Percentiles rank a stretch among this genome's conserved stretches.
phyloP scores from a whole-genome alignment of 805 yeast genomes.

The Peterozyma xylosa region DNA sequence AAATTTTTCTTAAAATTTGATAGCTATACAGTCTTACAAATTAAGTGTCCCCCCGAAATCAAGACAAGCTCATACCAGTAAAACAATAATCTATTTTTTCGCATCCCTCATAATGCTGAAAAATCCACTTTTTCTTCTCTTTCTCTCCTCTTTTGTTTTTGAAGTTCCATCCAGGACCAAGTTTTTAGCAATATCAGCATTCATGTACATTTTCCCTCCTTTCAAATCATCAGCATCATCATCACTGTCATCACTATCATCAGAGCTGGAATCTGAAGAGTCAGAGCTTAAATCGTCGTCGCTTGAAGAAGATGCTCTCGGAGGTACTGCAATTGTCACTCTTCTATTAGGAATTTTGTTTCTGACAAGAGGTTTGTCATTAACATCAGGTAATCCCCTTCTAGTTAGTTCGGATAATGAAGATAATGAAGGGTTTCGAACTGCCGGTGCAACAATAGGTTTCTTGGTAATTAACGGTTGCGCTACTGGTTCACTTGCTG shows the following conservation, averaged over 20 bases:
- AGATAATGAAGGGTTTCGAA: constrained; percentile 19
- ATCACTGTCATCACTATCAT: constrained; percentile 13
- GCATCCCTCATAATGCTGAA: constrained; percentile 41
- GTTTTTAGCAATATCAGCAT: constrained; percentile 35
- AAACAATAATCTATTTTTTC: too few relatives aligned
- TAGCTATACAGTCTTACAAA: too few relatives aligned
- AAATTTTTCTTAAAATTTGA: too few relatives aligned
- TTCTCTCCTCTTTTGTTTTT: constrained; percentile 18
- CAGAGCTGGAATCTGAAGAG: constrained; percentile 10
- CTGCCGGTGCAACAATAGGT: constrained; percentile 13
- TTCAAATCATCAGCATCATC: constrained; percentile 7
- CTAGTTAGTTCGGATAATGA: constrained; percentile 51
- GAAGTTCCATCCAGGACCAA: constrained; percentile 25
- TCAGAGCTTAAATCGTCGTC: constrained; percentile 4
- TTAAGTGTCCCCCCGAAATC: too few relatives aligned
- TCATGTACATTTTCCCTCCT: constrained; percentile 25
- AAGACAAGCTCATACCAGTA: too few relatives aligned
- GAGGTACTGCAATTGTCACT: neutral
- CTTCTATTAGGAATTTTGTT: neutral
- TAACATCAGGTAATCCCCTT: constrained; percentile 65
- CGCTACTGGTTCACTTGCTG: neutral
- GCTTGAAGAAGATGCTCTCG: neutral
- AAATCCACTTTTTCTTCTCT: constrained; percentile 32
- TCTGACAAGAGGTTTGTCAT: constrained; percentile 26
- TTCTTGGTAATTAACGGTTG: constrained; percentile 11